Evolutionary conservation across 495 filamentous ascomycete genomes (phyloP).

Genomic region (Aspergillus incahuasiensis): DNA sequence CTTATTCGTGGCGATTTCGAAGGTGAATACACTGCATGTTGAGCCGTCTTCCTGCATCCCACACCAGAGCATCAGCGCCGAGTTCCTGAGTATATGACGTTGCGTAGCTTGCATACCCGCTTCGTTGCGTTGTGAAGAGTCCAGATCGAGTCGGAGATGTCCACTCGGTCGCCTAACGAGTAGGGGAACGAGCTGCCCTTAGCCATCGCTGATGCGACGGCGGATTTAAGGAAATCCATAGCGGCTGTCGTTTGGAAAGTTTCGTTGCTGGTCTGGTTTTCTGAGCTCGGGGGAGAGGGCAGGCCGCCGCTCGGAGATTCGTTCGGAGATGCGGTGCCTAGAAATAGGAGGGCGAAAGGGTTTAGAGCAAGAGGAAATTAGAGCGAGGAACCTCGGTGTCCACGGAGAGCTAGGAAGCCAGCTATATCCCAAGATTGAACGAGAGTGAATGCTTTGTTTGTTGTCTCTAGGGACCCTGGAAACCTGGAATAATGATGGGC

Average conservation of each 20-base stretch:
- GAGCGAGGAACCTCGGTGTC: no score
- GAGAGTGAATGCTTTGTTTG: neutral
- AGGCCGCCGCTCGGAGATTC: neutral
- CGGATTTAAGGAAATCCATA: constrained; percentile 98
- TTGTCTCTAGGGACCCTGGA: neutral
- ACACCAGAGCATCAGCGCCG: constrained; percentile 12
- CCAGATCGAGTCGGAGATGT: constrained; percentile 88
- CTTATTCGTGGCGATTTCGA: constrained; percentile 76
- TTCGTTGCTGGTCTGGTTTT: constrained; percentile 7
- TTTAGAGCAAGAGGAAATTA: no score
- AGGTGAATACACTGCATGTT: constrained; percentile 92
- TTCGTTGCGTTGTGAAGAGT: constrained; percentile 85
- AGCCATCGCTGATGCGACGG: constrained; percentile 91
- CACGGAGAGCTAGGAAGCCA: no score
- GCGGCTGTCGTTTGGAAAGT: constrained; percentile 6
- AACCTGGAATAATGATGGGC: neutral
- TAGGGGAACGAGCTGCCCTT: constrained; percentile 92
- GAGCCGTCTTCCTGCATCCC: constrained; percentile 76
- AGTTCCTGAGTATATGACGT: neutral
- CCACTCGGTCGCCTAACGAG: constrained; percentile 83
- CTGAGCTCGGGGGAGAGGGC: neutral
- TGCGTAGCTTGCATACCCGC: constrained; percentile 52
- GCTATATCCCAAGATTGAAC: neutral
- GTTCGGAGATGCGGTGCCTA: no score
- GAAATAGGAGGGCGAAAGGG: no score